Evolutionary conservation across 1,139 yeast genomes (phyloP).

Genomic region (Kodamaea fungicola): DNA sequence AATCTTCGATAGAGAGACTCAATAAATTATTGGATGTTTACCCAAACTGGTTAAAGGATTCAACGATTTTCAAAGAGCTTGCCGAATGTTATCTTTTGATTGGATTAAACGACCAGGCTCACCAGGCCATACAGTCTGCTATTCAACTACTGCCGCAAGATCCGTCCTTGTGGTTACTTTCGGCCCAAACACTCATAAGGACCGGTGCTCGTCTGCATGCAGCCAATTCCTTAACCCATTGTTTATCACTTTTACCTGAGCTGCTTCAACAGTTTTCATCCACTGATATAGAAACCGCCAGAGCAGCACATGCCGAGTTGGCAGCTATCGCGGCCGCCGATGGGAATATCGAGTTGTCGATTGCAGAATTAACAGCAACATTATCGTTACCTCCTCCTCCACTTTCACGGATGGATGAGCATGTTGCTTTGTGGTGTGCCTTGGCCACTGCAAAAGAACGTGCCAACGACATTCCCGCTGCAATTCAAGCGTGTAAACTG

Average conservation of each 20-base stretch:
- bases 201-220: slow-evolving; percentile 45
- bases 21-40: slow-evolving; percentile 33
- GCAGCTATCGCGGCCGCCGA: slow-evolving; percentile 53
- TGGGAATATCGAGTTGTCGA: slow-evolving; percentile 45
- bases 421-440: slow-evolving; percentile 51
- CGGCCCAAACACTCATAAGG: slow-evolving; percentile 45
- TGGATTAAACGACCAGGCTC: slow-evolving; percentile 51
- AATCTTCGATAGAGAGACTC: slow-evolving; percentile 41
- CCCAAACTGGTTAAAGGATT: slow-evolving; percentile 31
- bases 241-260: slow-evolving; percentile 40
- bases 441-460: slow-evolving; percentile 49
- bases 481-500: slow-evolving; percentile 46
- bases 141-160: slow-evolving; percentile 40
- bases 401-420: slow-evolving; percentile 40
- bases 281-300: slow-evolving; percentile 42
- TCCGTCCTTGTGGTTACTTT: slow-evolving; percentile 43
- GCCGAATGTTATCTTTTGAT: slow-evolving; percentile 47
- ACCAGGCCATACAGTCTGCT: slow-evolving; percentile 45
- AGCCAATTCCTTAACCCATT: slow-evolving; percentile 41
- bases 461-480: slow-evolving; percentile 45
- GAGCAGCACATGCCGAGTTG: slow-evolving; percentile 51
- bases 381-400: slow-evolving; percentile 50
- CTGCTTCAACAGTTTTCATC: slow-evolving; percentile 20
- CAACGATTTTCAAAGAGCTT: slow-evolving; percentile 43
- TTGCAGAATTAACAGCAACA: slow-evolving; percentile 47